Conservation (phyloP, 805 yeast species). For the Kurtzmaniella fragi region DNA sequence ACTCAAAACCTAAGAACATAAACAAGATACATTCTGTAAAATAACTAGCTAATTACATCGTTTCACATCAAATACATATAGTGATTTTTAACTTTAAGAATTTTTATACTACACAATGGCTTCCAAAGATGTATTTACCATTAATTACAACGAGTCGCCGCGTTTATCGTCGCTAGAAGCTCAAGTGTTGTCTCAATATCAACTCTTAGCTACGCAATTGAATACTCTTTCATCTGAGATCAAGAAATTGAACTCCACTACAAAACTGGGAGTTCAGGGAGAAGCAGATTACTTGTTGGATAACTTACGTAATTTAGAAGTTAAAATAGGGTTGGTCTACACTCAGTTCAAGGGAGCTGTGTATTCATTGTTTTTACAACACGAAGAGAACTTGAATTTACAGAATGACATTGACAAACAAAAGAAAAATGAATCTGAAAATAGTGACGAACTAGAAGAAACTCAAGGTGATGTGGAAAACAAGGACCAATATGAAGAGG, state of each 20-base stretch:
- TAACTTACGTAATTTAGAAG: slow-evolving; percentile 55
- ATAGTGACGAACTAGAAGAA: slow-evolving; percentile 4
- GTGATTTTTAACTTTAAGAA: too few species aligned
- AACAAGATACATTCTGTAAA: too few species aligned
- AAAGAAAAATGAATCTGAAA: slow-evolving; percentile 4
- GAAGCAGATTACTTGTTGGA: slow-evolving; percentile 33
- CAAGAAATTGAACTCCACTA: slow-evolving; percentile 17
- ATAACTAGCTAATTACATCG: too few species aligned
- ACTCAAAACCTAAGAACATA: too few species aligned
- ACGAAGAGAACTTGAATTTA: slow-evolving; percentile 22
- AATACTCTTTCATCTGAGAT: slow-evolving; percentile 28
- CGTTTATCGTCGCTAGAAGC: slow-evolving; percentile 24
- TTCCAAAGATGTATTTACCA: slow-evolving; percentile 11
- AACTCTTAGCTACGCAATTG: slow-evolving; percentile 28
- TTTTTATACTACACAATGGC: slow-evolving; percentile 4
- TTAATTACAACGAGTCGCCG: slow-evolving; percentile 14
- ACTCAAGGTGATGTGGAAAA: slow-evolving; percentile 2
- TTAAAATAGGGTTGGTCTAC: slow-evolving; percentile 58
- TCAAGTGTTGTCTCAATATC: slow-evolving; percentile 35
- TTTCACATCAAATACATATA: too few species aligned
- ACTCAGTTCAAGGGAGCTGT: slow-evolving; percentile 69
- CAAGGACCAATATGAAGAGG: not conserved
- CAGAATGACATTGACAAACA: not conserved
- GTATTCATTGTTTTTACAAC: slow-evolving; percentile 55
- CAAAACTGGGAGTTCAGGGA: slow-evolving; percentile 5